A percentile compares a stretch with the other conserved stretches of the same genome.
phyloP scores from a whole-genome alignment of 495 filamentous ascomycete species.

The Penicillium desertorum region DNA sequence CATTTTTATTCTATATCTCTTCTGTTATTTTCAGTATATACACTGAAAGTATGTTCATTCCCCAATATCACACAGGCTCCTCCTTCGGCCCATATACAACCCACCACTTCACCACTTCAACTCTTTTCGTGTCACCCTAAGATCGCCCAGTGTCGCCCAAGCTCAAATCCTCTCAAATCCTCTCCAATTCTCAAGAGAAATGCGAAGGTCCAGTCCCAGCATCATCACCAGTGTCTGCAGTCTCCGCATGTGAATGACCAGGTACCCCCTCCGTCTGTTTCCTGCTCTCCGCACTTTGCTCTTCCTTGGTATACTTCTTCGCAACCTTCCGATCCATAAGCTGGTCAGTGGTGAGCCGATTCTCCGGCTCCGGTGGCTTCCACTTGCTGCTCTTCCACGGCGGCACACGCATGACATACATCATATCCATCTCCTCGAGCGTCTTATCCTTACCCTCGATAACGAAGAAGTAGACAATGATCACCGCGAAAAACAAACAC shows the following conservation, averaged over 20 bases:
- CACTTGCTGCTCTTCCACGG: slow-evolving; percentile 57
- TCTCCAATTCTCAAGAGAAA: slow-evolving; percentile 1
- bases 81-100: slow-evolving; percentile 1
- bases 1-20: background rate
- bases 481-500: slow-evolving; percentile 59
- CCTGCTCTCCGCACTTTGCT: slow-evolving; percentile 15
- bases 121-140: background rate
- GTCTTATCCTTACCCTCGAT: slow-evolving; percentile 63
- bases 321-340: slow-evolving; percentile 33
- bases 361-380: slow-evolving; percentile 31
- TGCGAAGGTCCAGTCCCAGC: slow-evolving; percentile 23
- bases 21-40: background rate
- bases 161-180: too few relatives aligned
- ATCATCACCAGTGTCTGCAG: slow-evolving; percentile 19
- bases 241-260: slow-evolving; percentile 29
- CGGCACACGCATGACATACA: slow-evolving; percentile 68
- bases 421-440: slow-evolving; percentile 77
- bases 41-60: background rate
- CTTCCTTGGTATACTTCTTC: slow-evolving; percentile 20
- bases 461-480: slow-evolving; percentile 74
- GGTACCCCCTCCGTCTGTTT: slow-evolving; percentile 16
- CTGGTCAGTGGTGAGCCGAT: slow-evolving; percentile 34
- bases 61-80: background rate
- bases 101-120: background rate
- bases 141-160: background rate